A percentile compares a stretch with the other conserved stretches of the same genome.
Evolutionary conservation across 208 protist genomes (phyloP).

Genomic region (Trypanosoma boissoni): DNA sequence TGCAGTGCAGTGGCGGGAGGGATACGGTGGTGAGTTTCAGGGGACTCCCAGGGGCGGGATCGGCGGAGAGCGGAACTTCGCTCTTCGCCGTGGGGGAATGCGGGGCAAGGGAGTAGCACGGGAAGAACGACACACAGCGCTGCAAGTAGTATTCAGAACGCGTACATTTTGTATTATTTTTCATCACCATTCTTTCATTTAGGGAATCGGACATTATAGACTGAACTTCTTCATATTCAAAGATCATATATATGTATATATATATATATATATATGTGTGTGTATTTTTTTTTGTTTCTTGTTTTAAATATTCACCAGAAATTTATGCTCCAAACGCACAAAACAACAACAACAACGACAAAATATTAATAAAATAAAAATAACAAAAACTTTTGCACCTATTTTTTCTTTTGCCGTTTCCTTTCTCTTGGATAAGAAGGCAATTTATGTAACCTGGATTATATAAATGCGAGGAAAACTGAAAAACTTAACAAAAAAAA

Average conservation of each 20-base stretch:
- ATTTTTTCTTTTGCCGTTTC: too few species aligned
- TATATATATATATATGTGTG: background rate
- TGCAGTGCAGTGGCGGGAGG: too few species aligned
- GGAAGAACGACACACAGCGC: conserved; percentile 9
- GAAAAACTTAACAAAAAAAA: too few species aligned
- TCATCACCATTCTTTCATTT: background rate
- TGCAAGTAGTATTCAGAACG: conserved; percentile 1
- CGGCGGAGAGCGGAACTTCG: too few species aligned
- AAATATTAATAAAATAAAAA: too few species aligned
- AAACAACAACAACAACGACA: background rate
- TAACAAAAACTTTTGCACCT: too few species aligned
- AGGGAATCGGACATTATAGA: background rate
- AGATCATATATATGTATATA: background rate
- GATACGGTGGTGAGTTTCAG: too few species aligned
- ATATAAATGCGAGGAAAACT: too few species aligned
- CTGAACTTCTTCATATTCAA: background rate
- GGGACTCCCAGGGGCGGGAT: too few species aligned
- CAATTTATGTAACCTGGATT: too few species aligned
- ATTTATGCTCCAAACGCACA: background rate
- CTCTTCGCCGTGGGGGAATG: background rate
- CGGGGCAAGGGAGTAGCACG: background rate
- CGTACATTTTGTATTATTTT: background rate
- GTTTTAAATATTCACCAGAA: background rate
- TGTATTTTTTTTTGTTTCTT: background rate
- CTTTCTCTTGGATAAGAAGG: too few species aligned